Percentiles rank a stretch among this genome's conserved stretches.
phyloP scores from a whole-genome alignment of 345 rosid species.

The Eucalyptus paniculata region DNA sequence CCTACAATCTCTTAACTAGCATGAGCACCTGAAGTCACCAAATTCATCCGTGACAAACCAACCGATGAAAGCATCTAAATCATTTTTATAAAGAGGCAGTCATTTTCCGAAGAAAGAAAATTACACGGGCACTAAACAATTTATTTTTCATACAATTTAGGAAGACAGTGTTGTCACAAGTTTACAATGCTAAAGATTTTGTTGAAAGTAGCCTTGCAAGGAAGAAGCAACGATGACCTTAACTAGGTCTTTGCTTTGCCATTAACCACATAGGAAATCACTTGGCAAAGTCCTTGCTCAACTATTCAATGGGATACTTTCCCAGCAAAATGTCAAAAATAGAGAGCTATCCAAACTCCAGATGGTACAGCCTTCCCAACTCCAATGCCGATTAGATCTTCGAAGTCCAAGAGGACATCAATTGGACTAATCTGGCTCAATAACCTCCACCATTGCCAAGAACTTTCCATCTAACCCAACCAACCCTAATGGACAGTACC shows the following conservation, averaged over 20 bases:
- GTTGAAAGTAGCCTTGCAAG: background rate
- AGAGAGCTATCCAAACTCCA: background rate
- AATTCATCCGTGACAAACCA: accelerated
- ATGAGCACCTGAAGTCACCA: background rate
- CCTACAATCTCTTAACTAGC: background rate
- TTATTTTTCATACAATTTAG: background rate
- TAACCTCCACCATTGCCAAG: background rate
- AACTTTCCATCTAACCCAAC: background rate
- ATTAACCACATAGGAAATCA: background rate
- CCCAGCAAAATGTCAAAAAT: background rate
- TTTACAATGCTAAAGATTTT: background rate
- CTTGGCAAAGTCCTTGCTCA: background rate
- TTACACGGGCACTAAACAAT: background rate
- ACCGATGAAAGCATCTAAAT: background rate
- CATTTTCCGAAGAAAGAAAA: background rate
- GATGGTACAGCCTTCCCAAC: background rate
- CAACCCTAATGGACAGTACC: background rate
- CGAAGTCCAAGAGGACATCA: background rate
- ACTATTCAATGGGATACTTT: background rate
- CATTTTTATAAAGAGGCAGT: background rate
- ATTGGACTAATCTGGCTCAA: background rate
- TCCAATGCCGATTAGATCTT: background rate
- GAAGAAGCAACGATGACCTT: background rate
- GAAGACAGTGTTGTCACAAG: background rate
- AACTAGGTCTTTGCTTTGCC: background rate